Evolutionary conservation across 306 rosid species (phyloP).

Genomic region (Herpetospermum pedunculosum): DNA sequence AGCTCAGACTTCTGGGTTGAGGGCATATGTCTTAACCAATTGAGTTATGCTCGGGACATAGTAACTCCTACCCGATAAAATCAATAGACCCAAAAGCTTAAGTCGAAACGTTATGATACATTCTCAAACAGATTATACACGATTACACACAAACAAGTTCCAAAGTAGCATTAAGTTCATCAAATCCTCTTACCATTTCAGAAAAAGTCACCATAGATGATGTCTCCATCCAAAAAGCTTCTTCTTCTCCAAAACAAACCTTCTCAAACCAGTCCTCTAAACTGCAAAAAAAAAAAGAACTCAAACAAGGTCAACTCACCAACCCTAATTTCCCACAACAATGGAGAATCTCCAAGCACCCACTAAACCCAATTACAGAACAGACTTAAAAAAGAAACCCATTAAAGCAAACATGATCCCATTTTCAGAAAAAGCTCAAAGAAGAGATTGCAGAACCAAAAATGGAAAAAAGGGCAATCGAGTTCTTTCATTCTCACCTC

Average conservation of each 20-base stretch:
- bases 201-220: slow-evolving; percentile 37
- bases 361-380: not conserved
- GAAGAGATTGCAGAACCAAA: not conserved
- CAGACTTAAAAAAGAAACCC: not conserved
- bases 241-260: slow-evolving; percentile 7
- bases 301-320: not conserved
- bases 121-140: not conserved
- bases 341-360: not conserved
- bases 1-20: too few relatives aligned
- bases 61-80: too few relatives aligned
- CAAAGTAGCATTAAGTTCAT: not conserved
- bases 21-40: too few relatives aligned
- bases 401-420: not conserved
- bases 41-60: too few relatives aligned
- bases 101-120: not conserved
- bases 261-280: slow-evolving; percentile 15
- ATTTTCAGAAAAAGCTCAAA: not conserved
- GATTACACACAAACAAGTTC: not conserved
- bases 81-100: not conserved
- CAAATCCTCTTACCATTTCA: slow-evolving; percentile 43
- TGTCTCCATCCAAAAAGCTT: slow-evolving; percentile 39
- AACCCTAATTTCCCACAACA: not conserved
- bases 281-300: slow-evolving; percentile 1
- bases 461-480: not conserved
- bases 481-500: slow-evolving; percentile 3